phyloP scores from a whole-genome alignment of 1,139 yeast genomes.

The Sugiyamaella sp. region DNA sequence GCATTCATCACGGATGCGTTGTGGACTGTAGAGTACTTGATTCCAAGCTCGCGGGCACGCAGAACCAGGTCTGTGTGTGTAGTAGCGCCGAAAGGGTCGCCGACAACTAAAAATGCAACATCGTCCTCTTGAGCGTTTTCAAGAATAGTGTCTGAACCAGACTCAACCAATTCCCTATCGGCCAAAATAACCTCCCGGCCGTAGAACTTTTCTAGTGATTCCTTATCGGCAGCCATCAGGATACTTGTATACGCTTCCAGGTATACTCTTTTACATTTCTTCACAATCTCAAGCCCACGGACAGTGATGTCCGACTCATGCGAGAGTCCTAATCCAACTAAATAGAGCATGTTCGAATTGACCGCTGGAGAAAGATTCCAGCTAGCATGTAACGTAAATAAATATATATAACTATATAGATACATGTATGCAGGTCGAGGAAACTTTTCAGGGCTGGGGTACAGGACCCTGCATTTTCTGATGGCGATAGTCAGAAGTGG shows the following conservation, averaged over 20 bases:
- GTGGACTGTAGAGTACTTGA: constrained; percentile 80
- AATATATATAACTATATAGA: too few species aligned
- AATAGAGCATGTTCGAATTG: constrained; percentile 64
- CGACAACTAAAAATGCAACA: constrained; percentile 92
- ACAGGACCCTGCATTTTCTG: neutral
- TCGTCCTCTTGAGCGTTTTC: constrained; percentile 75
- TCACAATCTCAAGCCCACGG: constrained; percentile 85
- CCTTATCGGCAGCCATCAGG: constrained; percentile 85
- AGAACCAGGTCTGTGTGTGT: constrained; percentile 94
- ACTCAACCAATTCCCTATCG: constrained; percentile 91
- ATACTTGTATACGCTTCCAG: constrained; percentile 95
- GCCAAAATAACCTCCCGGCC: constrained; percentile 87
- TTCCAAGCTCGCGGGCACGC: constrained; percentile 82
- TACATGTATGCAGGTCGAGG: neutral
- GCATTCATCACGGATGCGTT: constrained; percentile 99
- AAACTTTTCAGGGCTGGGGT: constrained; percentile 14
- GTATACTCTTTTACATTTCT: constrained; percentile 82
- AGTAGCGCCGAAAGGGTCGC: constrained; percentile 98
- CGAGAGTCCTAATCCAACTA: constrained; percentile 90
- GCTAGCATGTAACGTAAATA: neutral
- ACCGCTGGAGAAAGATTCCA: neutral
- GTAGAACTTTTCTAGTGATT: constrained; percentile 66
- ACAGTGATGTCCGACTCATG: constrained; percentile 91
- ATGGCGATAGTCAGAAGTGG: too few species aligned
- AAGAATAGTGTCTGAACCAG: constrained; percentile 81